Evolutionary conservation across 2,329 filamentous ascomycete genomes (phyloP).

Genomic region (Pseudocercospora ulei): DNA sequence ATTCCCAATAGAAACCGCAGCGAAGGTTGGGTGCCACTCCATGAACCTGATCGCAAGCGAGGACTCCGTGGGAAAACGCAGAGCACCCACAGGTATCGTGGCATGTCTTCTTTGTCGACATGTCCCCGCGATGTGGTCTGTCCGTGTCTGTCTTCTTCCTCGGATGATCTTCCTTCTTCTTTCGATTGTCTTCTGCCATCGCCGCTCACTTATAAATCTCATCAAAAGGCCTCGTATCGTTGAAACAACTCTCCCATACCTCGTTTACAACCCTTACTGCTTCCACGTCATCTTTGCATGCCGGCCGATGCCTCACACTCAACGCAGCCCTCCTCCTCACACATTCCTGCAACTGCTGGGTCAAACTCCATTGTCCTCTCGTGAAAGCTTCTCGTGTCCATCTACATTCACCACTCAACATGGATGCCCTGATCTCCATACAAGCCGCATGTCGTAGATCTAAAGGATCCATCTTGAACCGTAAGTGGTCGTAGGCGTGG

Average conservation of each 20-base stretch:
- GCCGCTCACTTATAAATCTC: conserved; percentile 81
- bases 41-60: no score
- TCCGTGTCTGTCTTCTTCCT: no score
- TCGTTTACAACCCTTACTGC: conserved; percentile 84
- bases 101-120: no score
- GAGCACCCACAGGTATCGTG: no score
- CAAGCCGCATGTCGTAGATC: conserved; percentile 84
- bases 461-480: conserved; percentile 81
- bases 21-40: no score
- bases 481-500: conserved; percentile 84
- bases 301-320: conserved; percentile 67
- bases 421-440: conserved; percentile 90
- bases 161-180: no score
- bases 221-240: conserved; percentile 89
- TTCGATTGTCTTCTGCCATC: no score
- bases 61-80: no score
- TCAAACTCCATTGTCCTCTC: conserved; percentile 75
- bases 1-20: no score
- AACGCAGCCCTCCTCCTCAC: conserved; percentile 70
- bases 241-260: conserved; percentile 97
- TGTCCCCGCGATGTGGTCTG: no score
- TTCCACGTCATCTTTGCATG: conserved; percentile 75
- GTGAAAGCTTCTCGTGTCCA: conserved; percentile 80
- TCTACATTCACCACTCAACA: conserved; percentile 85
- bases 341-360: conserved; percentile 88